These are phyloP conservation scores for Geranium incanum DNA, from an alignment of 441 rosid species.

Conservation along the genomic window DNA sequence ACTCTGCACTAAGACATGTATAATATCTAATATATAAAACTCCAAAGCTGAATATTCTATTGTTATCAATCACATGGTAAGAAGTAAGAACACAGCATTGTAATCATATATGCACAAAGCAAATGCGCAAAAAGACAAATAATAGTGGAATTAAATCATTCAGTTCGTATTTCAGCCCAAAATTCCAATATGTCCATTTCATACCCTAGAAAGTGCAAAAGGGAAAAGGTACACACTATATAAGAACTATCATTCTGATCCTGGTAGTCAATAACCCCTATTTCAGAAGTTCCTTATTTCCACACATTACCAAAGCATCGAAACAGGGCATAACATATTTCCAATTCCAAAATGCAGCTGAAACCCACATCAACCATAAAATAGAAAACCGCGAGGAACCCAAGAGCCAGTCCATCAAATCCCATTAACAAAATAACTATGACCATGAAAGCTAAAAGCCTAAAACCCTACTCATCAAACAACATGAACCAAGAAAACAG, in stretches of 20 bases:
- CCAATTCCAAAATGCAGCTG: not conserved
- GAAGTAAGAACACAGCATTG: no score
- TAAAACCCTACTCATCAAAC: not conserved
- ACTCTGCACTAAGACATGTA: no score
- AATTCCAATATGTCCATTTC: not conserved
- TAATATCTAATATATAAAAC: no score
- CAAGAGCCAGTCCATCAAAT: not conserved
- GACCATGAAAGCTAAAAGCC: not conserved
- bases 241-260: no score
- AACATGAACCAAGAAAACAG: not conserved
- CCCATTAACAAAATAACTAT: not conserved
- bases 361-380: not conserved
- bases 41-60: no score
- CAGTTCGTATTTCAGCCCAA: not conserved
- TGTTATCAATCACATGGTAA: no score
- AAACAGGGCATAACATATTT: not conserved
- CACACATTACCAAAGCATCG: not conserved
- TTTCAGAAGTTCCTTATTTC: conserved; percentile 1
- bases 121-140: no score
- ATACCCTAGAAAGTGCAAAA: not conserved
- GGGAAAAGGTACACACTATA: not conserved
- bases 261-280: not conserved
- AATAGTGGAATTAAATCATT: no score
- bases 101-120: no score
- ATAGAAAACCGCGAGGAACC: not conserved